A percentile compares a stretch with the other conserved stretches of the same genome.
These are phyloP conservation scores for Teratosphaeriaceae sp. DNA, from an alignment of 2,329 filamentous ascomycete genomes.

Conservation along the genomic window DNA sequence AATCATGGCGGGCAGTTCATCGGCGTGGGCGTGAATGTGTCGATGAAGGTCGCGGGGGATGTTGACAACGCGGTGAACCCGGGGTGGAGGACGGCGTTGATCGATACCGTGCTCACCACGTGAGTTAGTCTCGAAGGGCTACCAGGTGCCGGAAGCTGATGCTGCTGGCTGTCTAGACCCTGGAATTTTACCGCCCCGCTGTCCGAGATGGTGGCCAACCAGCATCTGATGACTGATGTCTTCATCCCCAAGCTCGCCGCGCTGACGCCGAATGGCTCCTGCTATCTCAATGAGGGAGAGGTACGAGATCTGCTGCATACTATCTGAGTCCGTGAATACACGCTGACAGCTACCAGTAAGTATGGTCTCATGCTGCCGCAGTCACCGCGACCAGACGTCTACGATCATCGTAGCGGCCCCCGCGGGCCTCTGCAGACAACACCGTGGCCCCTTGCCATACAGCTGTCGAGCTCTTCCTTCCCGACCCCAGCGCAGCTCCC, in stretches of 20 bases:
- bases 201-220: constrained; percentile 30
- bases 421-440: too few species aligned
- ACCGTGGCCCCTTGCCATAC: too few species aligned
- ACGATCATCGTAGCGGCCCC: too few species aligned
- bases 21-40: constrained; percentile 35
- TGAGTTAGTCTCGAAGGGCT: too few species aligned
- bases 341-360: too few species aligned
- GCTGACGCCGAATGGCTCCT: constrained; percentile 33
- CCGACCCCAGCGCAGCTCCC: too few species aligned
- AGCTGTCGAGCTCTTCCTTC: too few species aligned
- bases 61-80: constrained; percentile 36
- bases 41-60: constrained; percentile 26
- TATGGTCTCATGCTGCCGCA: too few species aligned
- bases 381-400: too few species aligned
- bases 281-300: constrained; percentile 40
- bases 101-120: constrained; percentile 32
- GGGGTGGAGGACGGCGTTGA: constrained; percentile 32
- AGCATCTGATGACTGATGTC: constrained; percentile 34
- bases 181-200: constrained; percentile 36
- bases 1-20: constrained; percentile 30
- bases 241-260: constrained; percentile 34
- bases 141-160: background rate
- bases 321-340: too few species aligned
- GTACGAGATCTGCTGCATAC: too few species aligned
- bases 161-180: constrained; percentile 1